Percentiles rank a stretch among this genome's conserved stretches.
phyloP scores from a whole-genome alignment of 257 asterid genomes.

The Nicotiana obtusifolia region DNA sequence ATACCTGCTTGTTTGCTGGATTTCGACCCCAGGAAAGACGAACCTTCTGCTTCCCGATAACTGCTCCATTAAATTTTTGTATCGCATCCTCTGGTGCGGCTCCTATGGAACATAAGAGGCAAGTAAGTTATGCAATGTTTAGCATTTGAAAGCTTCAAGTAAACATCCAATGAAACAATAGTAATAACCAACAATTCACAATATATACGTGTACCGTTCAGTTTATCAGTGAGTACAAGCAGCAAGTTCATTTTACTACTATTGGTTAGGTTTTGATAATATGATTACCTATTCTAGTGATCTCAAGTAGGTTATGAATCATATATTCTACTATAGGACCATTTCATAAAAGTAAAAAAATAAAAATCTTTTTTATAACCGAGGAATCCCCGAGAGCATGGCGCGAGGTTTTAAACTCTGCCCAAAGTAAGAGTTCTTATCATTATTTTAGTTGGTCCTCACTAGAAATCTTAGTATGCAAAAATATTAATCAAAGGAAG shows the following conservation, averaged over 20 bases:
- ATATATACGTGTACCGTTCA: neutral
- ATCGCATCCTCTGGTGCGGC: slow-evolving; percentile 19
- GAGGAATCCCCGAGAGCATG: no score
- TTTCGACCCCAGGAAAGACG: slow-evolving; percentile 22
- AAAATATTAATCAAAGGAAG: neutral
- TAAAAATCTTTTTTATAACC: no score
- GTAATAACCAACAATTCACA: neutral
- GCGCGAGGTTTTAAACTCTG: no score
- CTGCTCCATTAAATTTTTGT: slow-evolving; percentile 19
- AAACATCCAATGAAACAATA: neutral
- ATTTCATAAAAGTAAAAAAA: neutral
- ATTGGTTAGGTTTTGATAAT: slow-evolving; percentile 3
- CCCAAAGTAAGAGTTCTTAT: slow-evolving; percentile 4
- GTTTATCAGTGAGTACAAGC: neutral
- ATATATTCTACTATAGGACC: neutral
- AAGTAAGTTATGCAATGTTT: neutral
- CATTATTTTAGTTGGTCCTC: neutral
- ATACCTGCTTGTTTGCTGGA: slow-evolving; percentile 18
- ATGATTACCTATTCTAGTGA: neutral
- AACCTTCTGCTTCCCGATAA: slow-evolving; percentile 22
- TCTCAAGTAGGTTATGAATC: neutral
- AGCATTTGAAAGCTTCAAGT: neutral
- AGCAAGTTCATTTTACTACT: neutral
- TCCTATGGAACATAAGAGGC: slow-evolving; percentile 7
- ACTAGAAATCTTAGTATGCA: neutral